Base-by-base conservation (phyloP, 768 basidiomycete species). In the Calocybe cyanea region DNA sequence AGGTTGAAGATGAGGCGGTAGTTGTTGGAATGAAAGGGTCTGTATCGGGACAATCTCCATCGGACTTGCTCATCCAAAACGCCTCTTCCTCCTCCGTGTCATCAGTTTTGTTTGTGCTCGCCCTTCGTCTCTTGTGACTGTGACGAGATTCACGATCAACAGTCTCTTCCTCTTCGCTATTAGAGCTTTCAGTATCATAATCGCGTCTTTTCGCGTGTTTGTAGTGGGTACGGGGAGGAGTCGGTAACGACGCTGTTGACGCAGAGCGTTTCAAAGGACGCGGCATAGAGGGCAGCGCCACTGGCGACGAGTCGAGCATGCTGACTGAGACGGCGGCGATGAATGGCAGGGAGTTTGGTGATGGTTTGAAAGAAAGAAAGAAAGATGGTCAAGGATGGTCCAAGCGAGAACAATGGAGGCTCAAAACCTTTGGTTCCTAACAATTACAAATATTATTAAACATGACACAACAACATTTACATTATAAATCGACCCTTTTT, bases 171-270 rank as follows among this genome's bases (percentile, higher is more conserved):
- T 30, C 56, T 36, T 72, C 75, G 28, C 68, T 69, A 43, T 58
- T 61, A 28, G 64, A 52, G 21, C 58, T 65, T 47, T 77, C 73
- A 18, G 75, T 76, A 32, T 73, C 71, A 25, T 69, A 69, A 14
- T 73, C 72, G 0, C 63, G 64, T 38, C 44, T 33, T 6, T 19
- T 58, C 31, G 68, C 69, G 45, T 73, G 63, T 50, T 73, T 81
- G 46, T 76, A 69, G 39, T 66, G 70, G 7, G 82, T 84, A 21
- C 77, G 65, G 0, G 84, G 84, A 17, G 83, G 84, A 0, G 84
- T 86, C 30, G 81, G 83, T 18, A 86, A 69, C 3, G 81, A 81
- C 23, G 76, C 78, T 33, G 72, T 70, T 14, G 83, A 85, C 19
- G 81, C 78, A 14, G 80, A 80, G 17, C 82, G 79, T 62, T 83